Conservation (phyloP, 2,329 filamentous ascomycete genomes). For the Claviceps arundinis region DNA sequence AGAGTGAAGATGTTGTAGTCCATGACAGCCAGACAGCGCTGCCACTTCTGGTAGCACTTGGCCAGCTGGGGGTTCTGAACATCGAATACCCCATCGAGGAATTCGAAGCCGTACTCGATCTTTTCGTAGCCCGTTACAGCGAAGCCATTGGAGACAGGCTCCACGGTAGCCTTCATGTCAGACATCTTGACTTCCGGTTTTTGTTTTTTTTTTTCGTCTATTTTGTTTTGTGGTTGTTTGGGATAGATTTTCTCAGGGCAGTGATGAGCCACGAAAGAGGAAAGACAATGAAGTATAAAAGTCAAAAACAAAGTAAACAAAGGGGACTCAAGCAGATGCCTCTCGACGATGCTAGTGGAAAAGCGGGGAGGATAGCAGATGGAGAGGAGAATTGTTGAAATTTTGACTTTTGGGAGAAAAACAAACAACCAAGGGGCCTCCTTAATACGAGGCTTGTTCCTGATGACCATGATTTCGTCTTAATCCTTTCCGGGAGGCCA, state of each 20-base stretch:
- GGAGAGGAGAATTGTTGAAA: neutral
- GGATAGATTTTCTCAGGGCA: neutral
- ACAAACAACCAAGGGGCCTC: neutral
- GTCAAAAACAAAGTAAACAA: neutral
- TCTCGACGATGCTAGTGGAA: neutral
- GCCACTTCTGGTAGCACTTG: slow-evolving; percentile 51
- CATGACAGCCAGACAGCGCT: slow-evolving; percentile 53
- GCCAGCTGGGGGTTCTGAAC: slow-evolving; percentile 46
- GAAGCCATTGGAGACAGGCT: slow-evolving; percentile 51
- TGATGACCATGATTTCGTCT: too few relatives aligned
- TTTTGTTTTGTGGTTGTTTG: neutral
- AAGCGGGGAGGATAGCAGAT: neutral
- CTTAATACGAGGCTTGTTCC: neutral
- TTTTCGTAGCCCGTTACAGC: slow-evolving; percentile 63
- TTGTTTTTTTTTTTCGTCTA: neutral
- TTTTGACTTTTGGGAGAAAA: neutral
- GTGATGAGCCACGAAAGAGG: neutral
- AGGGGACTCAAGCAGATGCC: neutral
- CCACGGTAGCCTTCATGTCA: slow-evolving; percentile 53
- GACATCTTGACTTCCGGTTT: slow-evolving; percentile 38
- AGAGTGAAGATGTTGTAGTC: slow-evolving; percentile 58
- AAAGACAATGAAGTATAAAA: neutral
- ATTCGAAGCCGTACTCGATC: slow-evolving; percentile 63
- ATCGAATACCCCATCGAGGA: slow-evolving; percentile 57
- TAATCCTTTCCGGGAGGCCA: too few relatives aligned